These are phyloP conservation scores for Candida patagonica DNA, from an alignment of 805 yeast species.

Conservation along the genomic window DNA sequence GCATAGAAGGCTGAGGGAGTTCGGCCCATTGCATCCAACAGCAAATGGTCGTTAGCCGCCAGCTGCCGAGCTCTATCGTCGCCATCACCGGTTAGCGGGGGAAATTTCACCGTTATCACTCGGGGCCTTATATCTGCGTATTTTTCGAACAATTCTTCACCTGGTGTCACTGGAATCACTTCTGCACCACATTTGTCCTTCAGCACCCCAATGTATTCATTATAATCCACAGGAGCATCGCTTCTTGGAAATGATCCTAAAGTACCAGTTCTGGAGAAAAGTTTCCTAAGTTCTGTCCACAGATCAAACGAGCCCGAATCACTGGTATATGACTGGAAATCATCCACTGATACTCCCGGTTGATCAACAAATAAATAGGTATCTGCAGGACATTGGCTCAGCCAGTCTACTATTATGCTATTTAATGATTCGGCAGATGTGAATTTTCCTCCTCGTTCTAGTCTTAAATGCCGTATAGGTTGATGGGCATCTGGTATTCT, in stretches of 20 bases:
- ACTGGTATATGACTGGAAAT: slow-evolving; percentile 28
- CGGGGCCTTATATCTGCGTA: slow-evolving; percentile 55
- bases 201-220: slow-evolving; percentile 29
- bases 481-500: slow-evolving; percentile 13
- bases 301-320: slow-evolving; percentile 6
- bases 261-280: slow-evolving; percentile 15
- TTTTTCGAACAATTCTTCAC: slow-evolving; percentile 18
- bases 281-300: slow-evolving; percentile 16
- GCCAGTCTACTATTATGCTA: slow-evolving; percentile 23
- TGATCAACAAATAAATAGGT: slow-evolving; percentile 44
- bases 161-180: slow-evolving; percentile 4
- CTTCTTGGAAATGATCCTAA: slow-evolving; percentile 20
- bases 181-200: slow-evolving; percentile 2
- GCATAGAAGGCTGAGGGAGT: slow-evolving; percentile 68
- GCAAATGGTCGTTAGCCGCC: slow-evolving; percentile 34
- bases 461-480: slow-evolving; percentile 13
- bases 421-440: slow-evolving; percentile 8
- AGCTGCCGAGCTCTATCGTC: slow-evolving; percentile 27
- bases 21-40: slow-evolving; percentile 51
- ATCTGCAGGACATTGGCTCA: slow-evolving; percentile 40
- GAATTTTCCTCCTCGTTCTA: slow-evolving; percentile 11
- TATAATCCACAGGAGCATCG: slow-evolving; percentile 30
- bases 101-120: slow-evolving; percentile 44
- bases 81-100: neutral
- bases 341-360: slow-evolving; percentile 45